Base-by-base conservation (phyloP, 306 rosid genomes). In the Trichosanthes truncata region DNA sequence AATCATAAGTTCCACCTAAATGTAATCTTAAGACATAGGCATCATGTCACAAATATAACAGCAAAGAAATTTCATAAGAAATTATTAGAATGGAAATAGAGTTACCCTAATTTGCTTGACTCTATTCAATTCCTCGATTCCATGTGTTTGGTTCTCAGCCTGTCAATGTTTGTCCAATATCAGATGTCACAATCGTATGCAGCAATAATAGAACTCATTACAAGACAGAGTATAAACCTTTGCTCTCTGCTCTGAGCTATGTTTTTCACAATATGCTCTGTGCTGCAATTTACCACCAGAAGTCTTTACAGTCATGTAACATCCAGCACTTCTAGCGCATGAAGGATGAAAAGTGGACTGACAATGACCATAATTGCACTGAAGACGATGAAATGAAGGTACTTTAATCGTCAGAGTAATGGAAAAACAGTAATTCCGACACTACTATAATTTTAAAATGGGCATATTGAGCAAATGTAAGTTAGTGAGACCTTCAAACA, bases 331-430 rank as follows among this genome's bases (percentile, higher is more conserved):
- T 90, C 99, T 96, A 73, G 94, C 94, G 88, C 99, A 96, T 26
- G 88, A 89, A 48, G 97, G 94, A 79, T 96, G 99, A 83, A 93
- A 96, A 48, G 94, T 79, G 49, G 94, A 80, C 82, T 85, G 94
- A 77, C 99, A 96, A 87, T 93, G 90, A 43, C 99, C 98, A 80
- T 86, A 96, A 85, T 90, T 93, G 85, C 99, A 96, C 99, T 96
- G 98, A 87, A 84, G 59, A 66, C 53, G 78, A 74, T 72, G 83
- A 60, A 72, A 79, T 29, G 45, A 29, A 74, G 61, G 17, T 29
- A 49, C 45, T 74, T 49, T 49, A 49, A 74, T 18, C 46, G 49
- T 49, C 60, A 74, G 13, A 14, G 23, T 46, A 25, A 29, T 5
- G 11, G 36, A 5, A 45, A 74, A 49, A 49, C 40, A 5, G 62